A percentile compares a stretch with the other conserved stretches of the same genome.
Conservation (phyloP, 1,284 basidiomycete genomes). For the Heterobasidion occidentale region DNA sequence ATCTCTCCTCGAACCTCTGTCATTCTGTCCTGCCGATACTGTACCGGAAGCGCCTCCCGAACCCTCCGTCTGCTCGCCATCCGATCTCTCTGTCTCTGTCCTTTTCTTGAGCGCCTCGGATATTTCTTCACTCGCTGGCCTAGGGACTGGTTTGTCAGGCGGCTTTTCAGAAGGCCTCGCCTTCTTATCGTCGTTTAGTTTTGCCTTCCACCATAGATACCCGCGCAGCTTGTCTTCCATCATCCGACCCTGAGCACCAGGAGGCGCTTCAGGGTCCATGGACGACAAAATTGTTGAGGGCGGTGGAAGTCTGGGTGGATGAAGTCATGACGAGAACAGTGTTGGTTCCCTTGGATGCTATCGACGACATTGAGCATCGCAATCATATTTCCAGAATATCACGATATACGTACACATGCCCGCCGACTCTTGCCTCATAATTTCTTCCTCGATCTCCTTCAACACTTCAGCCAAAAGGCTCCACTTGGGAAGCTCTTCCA, state of each 20-base stretch:
- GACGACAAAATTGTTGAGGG: slow-evolving; percentile 71
- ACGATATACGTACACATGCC: slow-evolving; percentile 16
- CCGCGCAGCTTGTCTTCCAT: slow-evolving; percentile 67
- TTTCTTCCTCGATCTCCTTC: slow-evolving; percentile 89
- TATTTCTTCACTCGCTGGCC: slow-evolving; percentile 23
- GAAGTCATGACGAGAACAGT: slow-evolving; percentile 87
- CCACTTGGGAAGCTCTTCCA: slow-evolving; percentile 98
- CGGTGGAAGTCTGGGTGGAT: slow-evolving; percentile 67
- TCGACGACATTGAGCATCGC: slow-evolving; percentile 2
- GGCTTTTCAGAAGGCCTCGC: slow-evolving; percentile 13
- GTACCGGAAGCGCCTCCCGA: slow-evolving; percentile 49
- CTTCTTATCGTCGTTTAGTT: slow-evolving; percentile 36
- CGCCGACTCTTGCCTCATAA: slow-evolving; percentile 51
- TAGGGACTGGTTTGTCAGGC: slow-evolving; percentile 6
- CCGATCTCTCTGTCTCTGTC: slow-evolving; percentile 51
- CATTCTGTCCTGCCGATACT: slow-evolving; percentile 11
- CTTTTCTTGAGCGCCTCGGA: slow-evolving; percentile 74
- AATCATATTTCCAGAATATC: too few relatives aligned
- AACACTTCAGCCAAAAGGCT: slow-evolving; percentile 77
- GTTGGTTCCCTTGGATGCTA: slow-evolving; percentile 62
- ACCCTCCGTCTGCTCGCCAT: slow-evolving; percentile 49
- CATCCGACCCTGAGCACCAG: slow-evolving; percentile 66
- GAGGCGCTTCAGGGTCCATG: slow-evolving; percentile 50
- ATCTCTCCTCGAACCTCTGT: slow-evolving; percentile 14
- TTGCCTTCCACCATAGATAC: slow-evolving; percentile 81